Percentiles rank a stretch among this genome's conserved stretches.
These are phyloP conservation scores for Cavenderia fasciculata DNA, from an alignment of 78 protist genomes.

Conservation along the genomic window DNA sequence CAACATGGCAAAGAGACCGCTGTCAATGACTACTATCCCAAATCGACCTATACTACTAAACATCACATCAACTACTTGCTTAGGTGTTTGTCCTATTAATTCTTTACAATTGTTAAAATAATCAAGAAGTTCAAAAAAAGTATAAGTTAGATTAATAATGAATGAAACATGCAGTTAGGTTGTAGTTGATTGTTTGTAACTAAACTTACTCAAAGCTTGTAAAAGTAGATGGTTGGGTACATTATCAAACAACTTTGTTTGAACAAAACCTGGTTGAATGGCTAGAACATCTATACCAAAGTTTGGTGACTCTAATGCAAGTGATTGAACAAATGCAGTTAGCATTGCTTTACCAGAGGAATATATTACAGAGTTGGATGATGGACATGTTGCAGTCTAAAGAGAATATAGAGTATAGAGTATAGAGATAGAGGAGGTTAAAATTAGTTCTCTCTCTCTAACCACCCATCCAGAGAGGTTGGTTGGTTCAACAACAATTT, in stretches of 20 bases:
- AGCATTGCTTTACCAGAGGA: conserved; percentile 23
- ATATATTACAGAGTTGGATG: conserved; percentile 55
- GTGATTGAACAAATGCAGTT: conserved; percentile 31
- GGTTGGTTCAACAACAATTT: too few relatives aligned
- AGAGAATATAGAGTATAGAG: too few relatives aligned
- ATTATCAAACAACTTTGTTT: conserved; percentile 7
- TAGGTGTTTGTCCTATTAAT: conserved; percentile 1
- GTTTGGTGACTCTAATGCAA: conserved; percentile 16
- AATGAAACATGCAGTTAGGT: background rate
- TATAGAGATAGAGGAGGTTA: too few relatives aligned
- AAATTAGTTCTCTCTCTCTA: too few relatives aligned
- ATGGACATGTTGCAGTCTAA: background rate
- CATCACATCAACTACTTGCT: conserved; percentile 8
- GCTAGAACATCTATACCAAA: conserved; percentile 30
- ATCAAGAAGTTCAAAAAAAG: background rate
- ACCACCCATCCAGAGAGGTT: too few relatives aligned
- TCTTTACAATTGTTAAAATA: background rate
- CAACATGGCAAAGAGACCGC: conserved; percentile 16
- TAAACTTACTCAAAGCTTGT: background rate
- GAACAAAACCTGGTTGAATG: conserved; percentile 38
- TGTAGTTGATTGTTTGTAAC: background rate
- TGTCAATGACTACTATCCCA: conserved; percentile 17
- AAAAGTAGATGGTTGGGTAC: conserved; percentile 3
- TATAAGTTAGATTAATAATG: too few relatives aligned
- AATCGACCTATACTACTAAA: conserved; percentile 26